Evolutionary conservation across 306 rosid species (phyloP), one percentile per base, ranked within the genome.

Genomic region (Acmispon strigosus): DNA sequence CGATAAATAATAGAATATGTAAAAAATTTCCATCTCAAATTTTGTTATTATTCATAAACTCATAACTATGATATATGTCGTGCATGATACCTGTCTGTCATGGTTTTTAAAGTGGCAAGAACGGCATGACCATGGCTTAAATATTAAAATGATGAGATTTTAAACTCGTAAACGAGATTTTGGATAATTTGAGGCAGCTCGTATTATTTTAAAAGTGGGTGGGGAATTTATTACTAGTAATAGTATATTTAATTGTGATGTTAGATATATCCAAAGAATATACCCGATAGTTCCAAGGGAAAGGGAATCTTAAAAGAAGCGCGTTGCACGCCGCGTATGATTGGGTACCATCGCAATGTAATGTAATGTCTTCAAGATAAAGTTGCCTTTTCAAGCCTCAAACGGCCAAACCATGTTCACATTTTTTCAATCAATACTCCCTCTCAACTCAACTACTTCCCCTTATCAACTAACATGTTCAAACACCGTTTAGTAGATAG

Each of bases 241-340:
- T 47, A 27, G 14, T 47, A 5, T 32, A 32, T 18, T 73, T 63
- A 12, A 19, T 39, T 43, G 79, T 2, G 12, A 43, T 43, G 50
- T 14, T 68, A 1, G 73, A 80, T 49, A 74, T 62, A 69, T 80
- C 37, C 58, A 48, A 9, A 61, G 83, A 74, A 80, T 80, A 80
- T 74, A 52, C 83, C 80, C 54, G 12, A 42, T 0, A 44, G 27
- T 48, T 62, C 44, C 24, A 47, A 53, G 43, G 44, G 42, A 27
- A 17, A 60, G n/a, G 34, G 79, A 61, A 74, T 67, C 73, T 55
- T 32, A 7, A 0, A 2, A 16, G 14, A 29, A 80, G 51, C 57
- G 68, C 41, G 60, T 73, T 49, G 29, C 70, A 66, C 71, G 54
- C 44, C 71, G 78, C 62, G 76, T 76, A 34, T 17, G 78, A 69